Base-by-base conservation (phyloP, 306 rosid species). In the Cucurbita ficifolia region DNA sequence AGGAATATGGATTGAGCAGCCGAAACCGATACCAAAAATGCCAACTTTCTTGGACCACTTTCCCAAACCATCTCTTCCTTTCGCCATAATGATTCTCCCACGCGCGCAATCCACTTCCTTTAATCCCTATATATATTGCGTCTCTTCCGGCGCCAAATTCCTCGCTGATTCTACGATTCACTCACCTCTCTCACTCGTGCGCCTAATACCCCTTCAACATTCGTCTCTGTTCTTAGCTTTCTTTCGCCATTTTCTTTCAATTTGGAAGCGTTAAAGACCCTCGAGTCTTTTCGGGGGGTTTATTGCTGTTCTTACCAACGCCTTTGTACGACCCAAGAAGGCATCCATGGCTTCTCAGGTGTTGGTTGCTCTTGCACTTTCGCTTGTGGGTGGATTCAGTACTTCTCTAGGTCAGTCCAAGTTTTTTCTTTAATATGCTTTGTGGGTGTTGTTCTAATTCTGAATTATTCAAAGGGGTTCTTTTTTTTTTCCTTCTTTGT, bases 301-400 rank as follows among this genome's bases (percentile, higher is more conserved):
- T 21, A 42, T 67, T 38, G 46, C n/a, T 54, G 17, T 48, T 48
- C 29, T 63, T 11, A 63, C 49, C 29, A 55, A 45, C 55, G 43
- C 24, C 76, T 48, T 64, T 72, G 18, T 64, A 36, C 61, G 3
- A 35, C 42, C 35, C 17, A 45, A 42, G 8, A 69, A 55, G 10
- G 39, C 65, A 49, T 72, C 76, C 75, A 89, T 91, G 97, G 96
- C 86, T 83, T 88, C 96, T 81, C 99, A 88, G 77, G 88, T 89
- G 33, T 76, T 79, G 60, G 85, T 91, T 29, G 99, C 99, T 81
- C 96, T 95, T 61, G 97, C 87, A 36, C 99, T 95, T 82, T 95
- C 99, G 6, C 90, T 91, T 36, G 82, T 91, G 2, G 99, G 97
- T 76, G 99, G 99, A 64, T 53, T 82, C 74, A 95, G 97, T 59